Evolutionary conservation across 495 filamentous ascomycete species (phyloP).

Genomic region (Neurospora africana): DNA sequence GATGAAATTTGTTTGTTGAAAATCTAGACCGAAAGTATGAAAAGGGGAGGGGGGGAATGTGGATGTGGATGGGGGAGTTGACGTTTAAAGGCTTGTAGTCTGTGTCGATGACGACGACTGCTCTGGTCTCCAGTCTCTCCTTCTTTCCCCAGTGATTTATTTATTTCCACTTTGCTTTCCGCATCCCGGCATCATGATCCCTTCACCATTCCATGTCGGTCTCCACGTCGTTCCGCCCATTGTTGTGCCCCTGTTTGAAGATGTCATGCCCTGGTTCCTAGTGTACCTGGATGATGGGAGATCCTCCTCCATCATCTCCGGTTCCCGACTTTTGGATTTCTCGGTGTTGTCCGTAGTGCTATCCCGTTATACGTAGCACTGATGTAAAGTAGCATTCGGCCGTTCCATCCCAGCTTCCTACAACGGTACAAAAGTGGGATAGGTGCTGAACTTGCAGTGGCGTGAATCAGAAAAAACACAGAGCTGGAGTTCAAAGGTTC

Average conservation of each 20-base stretch:
- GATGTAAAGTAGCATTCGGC: background rate
- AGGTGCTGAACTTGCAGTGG: background rate
- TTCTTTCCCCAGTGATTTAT: background rate
- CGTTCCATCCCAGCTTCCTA: background rate
- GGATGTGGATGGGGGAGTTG: background rate
- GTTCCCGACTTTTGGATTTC: background rate
- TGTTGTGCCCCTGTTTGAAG: background rate
- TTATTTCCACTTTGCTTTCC: background rate
- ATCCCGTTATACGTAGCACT: background rate
- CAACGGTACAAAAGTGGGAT: background rate
- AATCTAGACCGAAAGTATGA: background rate
- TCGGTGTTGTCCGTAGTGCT: background rate
- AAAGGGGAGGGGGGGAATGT: background rate
- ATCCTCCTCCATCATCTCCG: background rate
- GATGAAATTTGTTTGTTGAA: background rate
- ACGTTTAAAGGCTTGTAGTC: background rate
- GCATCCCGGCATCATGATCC: background rate
- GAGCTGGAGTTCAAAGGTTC: too few relatives aligned
- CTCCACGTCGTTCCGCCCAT: background rate
- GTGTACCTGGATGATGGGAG: background rate
- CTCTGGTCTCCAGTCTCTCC: background rate
- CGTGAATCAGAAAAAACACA: too few relatives aligned
- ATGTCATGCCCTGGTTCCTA: background rate
- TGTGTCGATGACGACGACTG: background rate
- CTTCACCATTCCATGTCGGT: background rate